Evolutionary conservation across 306 rosid genomes (phyloP).

Genomic region (Trifolium fragiferum): DNA sequence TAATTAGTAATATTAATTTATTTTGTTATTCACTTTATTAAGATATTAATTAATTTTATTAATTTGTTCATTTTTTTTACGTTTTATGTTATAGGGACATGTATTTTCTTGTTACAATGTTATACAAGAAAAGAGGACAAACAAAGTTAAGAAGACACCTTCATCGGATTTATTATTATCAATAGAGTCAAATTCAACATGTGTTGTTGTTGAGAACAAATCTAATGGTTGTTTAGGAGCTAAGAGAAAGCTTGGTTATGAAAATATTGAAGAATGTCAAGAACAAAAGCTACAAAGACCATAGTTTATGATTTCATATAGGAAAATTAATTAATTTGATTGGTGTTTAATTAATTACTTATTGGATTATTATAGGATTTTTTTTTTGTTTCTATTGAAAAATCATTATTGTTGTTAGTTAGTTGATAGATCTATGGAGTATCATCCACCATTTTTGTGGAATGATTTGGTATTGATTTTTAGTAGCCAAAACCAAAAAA

Average conservation of each 20-base stretch:
- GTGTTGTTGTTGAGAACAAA: conserved; percentile 53
- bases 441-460: conserved; percentile 56
- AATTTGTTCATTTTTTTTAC: background rate
- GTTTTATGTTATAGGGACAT: conserved; percentile 63
- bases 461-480: conserved; percentile 64
- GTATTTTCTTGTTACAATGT: conserved; percentile 66
- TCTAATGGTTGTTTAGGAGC: conserved; percentile 54
- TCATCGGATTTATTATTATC: conserved; percentile 51
- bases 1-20: background rate
- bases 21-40: background rate
- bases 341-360: conserved; percentile 47
- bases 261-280: conserved; percentile 50
- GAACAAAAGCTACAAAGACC: conserved; percentile 54
- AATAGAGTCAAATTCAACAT: conserved; percentile 46
- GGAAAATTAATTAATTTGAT: conserved; percentile 36
- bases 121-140: conserved; percentile 59
- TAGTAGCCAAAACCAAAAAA: conserved; percentile 53
- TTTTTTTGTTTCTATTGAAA: conserved; percentile 35
- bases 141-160: conserved; percentile 64
- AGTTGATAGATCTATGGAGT: conserved; percentile 20
- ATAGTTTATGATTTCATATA: conserved; percentile 47
- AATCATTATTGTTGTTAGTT: conserved; percentile 45
- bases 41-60: background rate
- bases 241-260: conserved; percentile 79
- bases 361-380: conserved; percentile 57